A percentile compares a stretch with the other conserved stretches of the same genome.
These are phyloP conservation scores for Candida albicans DNA, from an alignment of 1,139 yeast species.

Conservation along the genomic window DNA sequence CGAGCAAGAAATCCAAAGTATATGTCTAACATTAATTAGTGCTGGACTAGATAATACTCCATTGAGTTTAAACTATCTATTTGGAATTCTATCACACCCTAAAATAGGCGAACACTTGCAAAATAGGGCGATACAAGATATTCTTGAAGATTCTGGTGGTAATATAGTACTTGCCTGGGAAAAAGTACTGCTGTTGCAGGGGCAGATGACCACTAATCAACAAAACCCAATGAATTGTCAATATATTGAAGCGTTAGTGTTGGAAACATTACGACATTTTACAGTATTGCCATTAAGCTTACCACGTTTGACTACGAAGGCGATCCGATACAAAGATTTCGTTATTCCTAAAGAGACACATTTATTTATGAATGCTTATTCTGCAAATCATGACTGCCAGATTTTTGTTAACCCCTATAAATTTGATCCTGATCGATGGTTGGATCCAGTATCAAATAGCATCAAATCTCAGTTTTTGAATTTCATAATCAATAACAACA, in stretches of 20 bases:
- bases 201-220: no score
- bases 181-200: slow-evolving; percentile 6
- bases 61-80: slow-evolving; percentile 56
- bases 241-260: slow-evolving; percentile 56
- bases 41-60: slow-evolving; percentile 81
- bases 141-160: slow-evolving; percentile 32
- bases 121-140: slow-evolving; percentile 34
- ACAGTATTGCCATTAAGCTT: slow-evolving; percentile 68
- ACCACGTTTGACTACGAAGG: slow-evolving; percentile 60
- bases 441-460: slow-evolving; percentile 28
- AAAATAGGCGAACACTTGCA: slow-evolving; percentile 46
- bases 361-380: slow-evolving; percentile 65
- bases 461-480: slow-evolving; percentile 16
- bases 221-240: slow-evolving; percentile 33
- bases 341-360: slow-evolving; percentile 57
- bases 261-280: slow-evolving; percentile 62
- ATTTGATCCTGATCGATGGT: slow-evolving; percentile 62
- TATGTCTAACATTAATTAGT: slow-evolving; percentile 74
- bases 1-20: slow-evolving; percentile 53
- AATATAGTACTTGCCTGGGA: slow-evolving; percentile 47
- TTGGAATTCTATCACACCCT: slow-evolving; percentile 61
- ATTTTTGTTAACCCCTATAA: slow-evolving; percentile 48
- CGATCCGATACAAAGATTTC: slow-evolving; percentile 37
- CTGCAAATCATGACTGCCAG: slow-evolving; percentile 64
- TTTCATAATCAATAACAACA: no score